Base-by-base conservation (phyloP, 164 flowering plant genomes). In the Magnolia kwangsiensis region DNA sequence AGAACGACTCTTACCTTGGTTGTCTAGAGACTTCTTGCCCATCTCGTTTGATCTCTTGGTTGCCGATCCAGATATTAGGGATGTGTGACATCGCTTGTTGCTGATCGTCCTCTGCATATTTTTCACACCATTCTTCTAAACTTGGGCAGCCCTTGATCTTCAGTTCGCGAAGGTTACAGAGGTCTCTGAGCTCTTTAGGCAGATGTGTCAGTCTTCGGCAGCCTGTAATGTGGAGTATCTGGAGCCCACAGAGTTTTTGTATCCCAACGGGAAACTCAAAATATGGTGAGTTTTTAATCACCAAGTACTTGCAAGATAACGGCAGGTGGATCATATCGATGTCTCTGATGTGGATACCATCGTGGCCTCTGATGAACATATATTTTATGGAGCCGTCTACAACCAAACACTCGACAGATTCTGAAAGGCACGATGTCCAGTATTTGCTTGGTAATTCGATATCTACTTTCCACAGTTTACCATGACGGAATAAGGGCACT, bases 131-230 rank as follows among this genome's bases (percentile, higher is more conserved):
- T 45, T 37, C 21, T 49, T 70, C 69, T 64, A 78, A 69, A 58
- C 24, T 74, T 18, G 50, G 73, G 50, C 77, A 78, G 31, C 1
- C 6, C 9, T 4, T 0, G 2, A 78, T 61, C 1, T 9, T 14
- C 69, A 83, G 21, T 23, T 51, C 23, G 23, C 71, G 66, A 7
- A 83, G 85, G 68, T 31, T 14, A 1, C 2, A 1, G 45, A 37
- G 45, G 45, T 37, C 45, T 37, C 45, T 37, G 45, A 37, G 45
- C 5, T 37, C 45, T 37, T 37, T 37, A 37, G 45, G 45, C 5
- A 37, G 45, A 37, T 37, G 45, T 37, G 45, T 37, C 45, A 37
- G 45, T 37, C 5, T 3, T 3, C 5, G 45, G 45, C 45, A 37
- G 45, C 5, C 6, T 37, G 5, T 37, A 37, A 37, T 37, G 0